Percentiles rank a stretch among this genome's conserved stretches.
These are phyloP conservation scores for Candida methanosorbosa DNA, from an alignment of 805 yeast genomes.

Conservation along the genomic window DNA sequence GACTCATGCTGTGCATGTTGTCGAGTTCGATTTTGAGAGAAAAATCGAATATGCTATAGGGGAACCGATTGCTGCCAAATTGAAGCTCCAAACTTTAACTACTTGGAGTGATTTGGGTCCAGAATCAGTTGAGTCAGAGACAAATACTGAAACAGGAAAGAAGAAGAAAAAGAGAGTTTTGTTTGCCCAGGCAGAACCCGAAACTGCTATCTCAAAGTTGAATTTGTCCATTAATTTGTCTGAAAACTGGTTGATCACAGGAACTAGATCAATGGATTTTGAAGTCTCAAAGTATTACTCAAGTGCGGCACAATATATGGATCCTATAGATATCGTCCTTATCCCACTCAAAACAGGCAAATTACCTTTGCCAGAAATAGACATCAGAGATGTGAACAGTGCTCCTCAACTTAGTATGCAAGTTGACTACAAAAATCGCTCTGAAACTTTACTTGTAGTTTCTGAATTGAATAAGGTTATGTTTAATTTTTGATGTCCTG, in stretches of 20 bases:
- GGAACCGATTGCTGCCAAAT: slow-evolving; percentile 41
- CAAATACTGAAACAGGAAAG: not conserved
- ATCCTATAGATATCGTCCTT: slow-evolving; percentile 34
- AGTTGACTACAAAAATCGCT: slow-evolving; percentile 56
- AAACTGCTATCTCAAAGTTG: slow-evolving; percentile 7
- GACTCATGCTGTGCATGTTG: slow-evolving; percentile 50
- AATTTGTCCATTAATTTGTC: slow-evolving; percentile 17
- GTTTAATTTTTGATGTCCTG: slow-evolving; percentile 37
- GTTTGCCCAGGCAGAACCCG: slow-evolving; percentile 8
- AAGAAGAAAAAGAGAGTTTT: slow-evolving; percentile 14
- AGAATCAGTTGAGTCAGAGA: not conserved
- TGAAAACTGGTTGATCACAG: slow-evolving; percentile 79
- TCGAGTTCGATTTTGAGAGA: slow-evolving; percentile 34
- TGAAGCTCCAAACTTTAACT: slow-evolving; percentile 35
- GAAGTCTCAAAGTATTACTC: slow-evolving; percentile 17
- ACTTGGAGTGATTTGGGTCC: slow-evolving; percentile 28
- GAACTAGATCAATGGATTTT: slow-evolving; percentile 50
- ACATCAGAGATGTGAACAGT: slow-evolving; percentile 28
- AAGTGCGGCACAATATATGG: slow-evolving; percentile 1
- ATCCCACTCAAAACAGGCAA: slow-evolving; percentile 76
- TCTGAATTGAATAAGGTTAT: slow-evolving; percentile 59
- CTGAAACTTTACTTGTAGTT: slow-evolving; percentile 61
- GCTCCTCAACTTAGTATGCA: slow-evolving; percentile 33
- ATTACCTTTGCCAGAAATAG: slow-evolving; percentile 55
- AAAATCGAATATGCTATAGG: slow-evolving; percentile 49